Percentiles rank a stretch among this genome's conserved stretches.
Conservation (phyloP, 2,329 filamentous ascomycete genomes). For the Penicillium sp. region DNA sequence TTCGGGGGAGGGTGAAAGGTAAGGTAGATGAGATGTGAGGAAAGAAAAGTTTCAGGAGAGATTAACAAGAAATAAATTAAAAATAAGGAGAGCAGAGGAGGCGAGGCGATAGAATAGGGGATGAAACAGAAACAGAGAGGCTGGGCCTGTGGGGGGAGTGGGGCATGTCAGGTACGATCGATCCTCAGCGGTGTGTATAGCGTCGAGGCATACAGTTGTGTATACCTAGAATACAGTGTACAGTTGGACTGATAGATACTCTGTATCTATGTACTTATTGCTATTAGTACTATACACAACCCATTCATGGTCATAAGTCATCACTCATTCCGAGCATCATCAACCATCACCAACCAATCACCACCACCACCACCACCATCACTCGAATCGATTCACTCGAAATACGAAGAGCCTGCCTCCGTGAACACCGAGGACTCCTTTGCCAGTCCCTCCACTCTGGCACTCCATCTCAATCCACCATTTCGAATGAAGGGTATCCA, state of each 20-base stretch:
- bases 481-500: constrained; percentile 26
- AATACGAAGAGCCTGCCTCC: neutral
- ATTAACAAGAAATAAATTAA: constrained; percentile 10
- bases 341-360: too few relatives aligned
- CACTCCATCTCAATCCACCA: constrained; percentile 11
- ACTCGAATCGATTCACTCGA: too few relatives aligned
- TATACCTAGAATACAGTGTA: too few relatives aligned
- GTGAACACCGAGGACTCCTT: constrained; percentile 12
- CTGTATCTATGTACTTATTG: too few relatives aligned
- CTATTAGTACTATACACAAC: too few relatives aligned
- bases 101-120: constrained; percentile 7
- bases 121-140: constrained; percentile 20
- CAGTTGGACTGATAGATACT: too few relatives aligned
- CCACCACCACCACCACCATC: too few relatives aligned
- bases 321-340: too few relatives aligned
- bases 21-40: constrained; percentile 1
- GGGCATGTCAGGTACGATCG: neutral
- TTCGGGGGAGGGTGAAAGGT: neutral
- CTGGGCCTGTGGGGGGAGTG: constrained; percentile 18
- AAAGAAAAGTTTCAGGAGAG: neutral
- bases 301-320: too few relatives aligned
- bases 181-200: too few relatives aligned
- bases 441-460: constrained; percentile 7
- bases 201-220: too few relatives aligned
- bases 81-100: constrained; percentile 8